These are phyloP conservation scores for Ascochyta viciae-villosae DNA, from an alignment of 2,329 filamentous ascomycete genomes.

Conservation along the genomic window DNA sequence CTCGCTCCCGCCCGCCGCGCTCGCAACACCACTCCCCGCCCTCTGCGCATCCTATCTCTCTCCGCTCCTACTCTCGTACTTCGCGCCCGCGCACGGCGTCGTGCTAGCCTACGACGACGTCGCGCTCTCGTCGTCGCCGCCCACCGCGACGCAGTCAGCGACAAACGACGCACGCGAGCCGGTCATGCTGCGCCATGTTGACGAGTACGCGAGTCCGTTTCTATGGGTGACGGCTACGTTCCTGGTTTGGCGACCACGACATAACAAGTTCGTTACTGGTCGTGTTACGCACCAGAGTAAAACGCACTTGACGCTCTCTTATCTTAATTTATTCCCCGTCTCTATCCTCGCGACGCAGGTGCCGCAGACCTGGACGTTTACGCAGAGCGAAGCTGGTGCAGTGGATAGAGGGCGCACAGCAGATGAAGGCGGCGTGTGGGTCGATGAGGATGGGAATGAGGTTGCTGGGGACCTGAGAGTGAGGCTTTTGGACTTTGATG, in stretches of 20 bases:
- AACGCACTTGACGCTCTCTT: slow-evolving; percentile 86
- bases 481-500: slow-evolving; percentile 81
- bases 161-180: neutral
- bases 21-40: slow-evolving; percentile 72
- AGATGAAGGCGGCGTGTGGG: slow-evolving; percentile 73
- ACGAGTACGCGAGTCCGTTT: slow-evolving; percentile 84
- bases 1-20: slow-evolving; percentile 74
- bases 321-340: slow-evolving; percentile 91
- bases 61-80: slow-evolving; percentile 78
- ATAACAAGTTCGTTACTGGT: slow-evolving; percentile 78
- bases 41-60: slow-evolving; percentile 77
- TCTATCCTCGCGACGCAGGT: slow-evolving; percentile 80
- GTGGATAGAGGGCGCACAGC: slow-evolving; percentile 32
- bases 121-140: slow-evolving; percentile 67
- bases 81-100: slow-evolving; percentile 74
- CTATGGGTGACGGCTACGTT: slow-evolving; percentile 90
- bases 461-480: slow-evolving; percentile 52
- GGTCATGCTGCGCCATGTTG: slow-evolving; percentile 34
- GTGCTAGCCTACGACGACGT: slow-evolving; percentile 76
- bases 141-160: slow-evolving; percentile 34
- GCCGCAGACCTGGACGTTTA: slow-evolving; percentile 81
- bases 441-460: slow-evolving; percentile 69
- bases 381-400: slow-evolving; percentile 27
- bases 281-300: slow-evolving; percentile 86
- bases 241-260: slow-evolving; percentile 78